Percentiles rank a stretch among this genome's conserved stretches.
Evolutionary conservation across 371 early-diverging fungal species (phyloP).

Genomic region (Mortierella sp.): DNA sequence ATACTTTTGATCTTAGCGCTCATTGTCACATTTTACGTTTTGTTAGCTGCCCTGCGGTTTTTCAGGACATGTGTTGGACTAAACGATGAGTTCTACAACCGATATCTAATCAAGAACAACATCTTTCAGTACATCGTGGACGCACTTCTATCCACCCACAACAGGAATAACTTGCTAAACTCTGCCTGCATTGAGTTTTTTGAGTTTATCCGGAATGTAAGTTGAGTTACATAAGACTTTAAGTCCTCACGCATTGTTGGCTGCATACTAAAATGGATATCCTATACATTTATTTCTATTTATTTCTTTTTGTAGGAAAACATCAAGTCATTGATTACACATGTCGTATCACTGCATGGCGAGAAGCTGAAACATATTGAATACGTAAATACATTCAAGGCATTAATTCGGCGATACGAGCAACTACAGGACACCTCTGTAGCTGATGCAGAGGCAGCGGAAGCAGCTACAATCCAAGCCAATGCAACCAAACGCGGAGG

Average conservation of each 20-base stretch:
- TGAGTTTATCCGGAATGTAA: conserved; percentile 80
- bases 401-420: conserved; percentile 70
- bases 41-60: conserved; percentile 81
- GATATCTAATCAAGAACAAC: conserved; percentile 73
- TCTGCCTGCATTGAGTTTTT: conserved; percentile 92
- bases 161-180: conserved; percentile 83
- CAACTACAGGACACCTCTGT: conserved; percentile 65
- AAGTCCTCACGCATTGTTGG: background rate
- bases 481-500: conserved; percentile 30
- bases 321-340: conserved; percentile 75
- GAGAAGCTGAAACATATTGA: conserved; percentile 69
- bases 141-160: conserved; percentile 73
- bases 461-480: conserved; percentile 33
- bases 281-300: no score
- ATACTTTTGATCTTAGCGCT: background rate
- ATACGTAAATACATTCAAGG: conserved; percentile 73
- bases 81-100: conserved; percentile 84
- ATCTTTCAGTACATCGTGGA: conserved; percentile 78
- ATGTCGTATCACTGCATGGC: conserved; percentile 77
- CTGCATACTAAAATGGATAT: no score
- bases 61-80: conserved; percentile 80
- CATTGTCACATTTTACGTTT: background rate
- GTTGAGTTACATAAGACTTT: background rate
- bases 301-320: conserved; percentile 64
- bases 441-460: conserved; percentile 37